Evolutionary conservation across 2,329 filamentous ascomycete species (phyloP).

Genomic region (Hysterium pulicare): DNA sequence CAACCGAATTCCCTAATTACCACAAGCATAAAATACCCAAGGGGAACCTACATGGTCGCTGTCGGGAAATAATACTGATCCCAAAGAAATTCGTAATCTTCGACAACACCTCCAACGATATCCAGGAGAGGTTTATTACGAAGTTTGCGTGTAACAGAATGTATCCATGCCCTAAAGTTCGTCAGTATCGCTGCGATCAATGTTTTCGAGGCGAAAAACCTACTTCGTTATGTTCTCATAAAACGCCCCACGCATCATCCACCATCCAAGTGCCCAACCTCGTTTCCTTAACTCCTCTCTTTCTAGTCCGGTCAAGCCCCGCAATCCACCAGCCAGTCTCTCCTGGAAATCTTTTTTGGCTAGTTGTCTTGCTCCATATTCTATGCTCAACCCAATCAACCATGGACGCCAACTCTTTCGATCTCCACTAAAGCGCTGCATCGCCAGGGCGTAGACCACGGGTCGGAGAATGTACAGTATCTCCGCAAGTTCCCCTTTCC

Average conservation of each 20-base stretch:
- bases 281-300: slow-evolving; percentile 84
- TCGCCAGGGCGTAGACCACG: slow-evolving; percentile 77
- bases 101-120: slow-evolving; percentile 78
- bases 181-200: too few species aligned
- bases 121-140: slow-evolving; percentile 71
- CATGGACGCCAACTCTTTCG: slow-evolving; percentile 88
- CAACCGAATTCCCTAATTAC: not conserved
- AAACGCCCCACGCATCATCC: slow-evolving; percentile 93
- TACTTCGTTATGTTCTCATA: slow-evolving; percentile 84
- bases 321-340: slow-evolving; percentile 65
- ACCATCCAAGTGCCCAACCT: slow-evolving; percentile 91
- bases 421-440: slow-evolving; percentile 69
- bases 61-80: slow-evolving; percentile 92
- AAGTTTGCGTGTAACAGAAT: slow-evolving; percentile 68
- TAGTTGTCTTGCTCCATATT: slow-evolving; percentile 86
- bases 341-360: slow-evolving; percentile 63
- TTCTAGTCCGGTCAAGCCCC: slow-evolving; percentile 79
- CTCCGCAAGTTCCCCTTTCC: slow-evolving; percentile 81
- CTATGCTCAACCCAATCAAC: slow-evolving; percentile 79
- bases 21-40: slow-evolving; percentile 9
- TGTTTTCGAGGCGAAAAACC: too few species aligned
- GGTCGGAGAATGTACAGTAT: slow-evolving; percentile 88
- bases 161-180: slow-evolving; percentile 53
- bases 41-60: slow-evolving; percentile 48
- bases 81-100: slow-evolving; percentile 98